Percentiles rank a stretch among this genome's conserved stretches.
phyloP scores from a whole-genome alignment of 306 rosid species.

The Benincasa hispida region DNA sequence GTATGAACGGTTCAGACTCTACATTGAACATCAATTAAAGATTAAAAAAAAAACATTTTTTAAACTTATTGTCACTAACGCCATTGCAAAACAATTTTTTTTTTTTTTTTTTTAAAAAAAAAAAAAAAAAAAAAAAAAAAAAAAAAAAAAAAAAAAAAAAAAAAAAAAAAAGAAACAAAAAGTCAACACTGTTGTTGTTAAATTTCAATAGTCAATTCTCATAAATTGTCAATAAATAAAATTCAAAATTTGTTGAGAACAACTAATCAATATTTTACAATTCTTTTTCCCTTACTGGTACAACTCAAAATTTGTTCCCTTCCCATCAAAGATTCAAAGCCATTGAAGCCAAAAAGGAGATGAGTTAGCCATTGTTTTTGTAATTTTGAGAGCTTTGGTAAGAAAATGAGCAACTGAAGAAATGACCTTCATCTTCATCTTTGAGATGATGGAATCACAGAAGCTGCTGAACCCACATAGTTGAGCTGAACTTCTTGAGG shows the following conservation, averaged over 20 bases:
- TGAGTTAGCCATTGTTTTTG: background rate
- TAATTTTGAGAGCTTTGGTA: background rate
- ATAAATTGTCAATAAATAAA: background rate
- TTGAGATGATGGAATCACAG: conserved; percentile 12
- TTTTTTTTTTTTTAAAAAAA: no score
- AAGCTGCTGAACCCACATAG: conserved; percentile 18
- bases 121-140: no score
- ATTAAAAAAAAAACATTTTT: no score
- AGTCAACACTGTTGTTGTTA: no score
- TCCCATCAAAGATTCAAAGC: background rate
- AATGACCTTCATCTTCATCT: conserved; percentile 3
- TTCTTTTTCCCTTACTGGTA: background rate
- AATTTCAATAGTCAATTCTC: no score
- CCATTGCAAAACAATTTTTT: no score
- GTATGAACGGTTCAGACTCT: no score
- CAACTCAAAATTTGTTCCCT: background rate
- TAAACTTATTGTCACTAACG: no score
- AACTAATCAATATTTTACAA: background rate
- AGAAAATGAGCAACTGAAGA: background rate
- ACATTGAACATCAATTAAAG: no score
- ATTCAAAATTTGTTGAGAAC: background rate
- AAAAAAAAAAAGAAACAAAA: no score
- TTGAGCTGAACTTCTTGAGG: conserved; percentile 59
- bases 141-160: no score
- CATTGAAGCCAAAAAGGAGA: background rate